Evolutionary conservation across 176 grass and related monocot species (phyloP).

Genomic region (Paspalum notatum): DNA sequence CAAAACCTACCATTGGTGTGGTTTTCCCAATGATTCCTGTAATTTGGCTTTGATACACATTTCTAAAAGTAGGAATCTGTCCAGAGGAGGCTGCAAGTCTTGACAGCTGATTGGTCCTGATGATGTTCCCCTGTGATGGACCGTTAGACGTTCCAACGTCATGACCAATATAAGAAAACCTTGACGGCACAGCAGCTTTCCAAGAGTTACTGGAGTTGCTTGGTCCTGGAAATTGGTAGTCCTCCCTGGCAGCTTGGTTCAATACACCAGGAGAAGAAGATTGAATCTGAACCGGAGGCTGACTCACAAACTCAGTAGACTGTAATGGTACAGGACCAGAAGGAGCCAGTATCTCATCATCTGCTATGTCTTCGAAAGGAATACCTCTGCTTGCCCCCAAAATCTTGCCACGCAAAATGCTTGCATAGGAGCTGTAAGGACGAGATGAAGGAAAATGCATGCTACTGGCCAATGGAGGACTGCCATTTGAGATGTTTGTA

Average conservation of each 20-base stretch:
- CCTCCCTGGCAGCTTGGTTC: neutral
- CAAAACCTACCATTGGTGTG: neutral
- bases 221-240: neutral
- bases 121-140: neutral
- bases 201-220: conserved; percentile 7
- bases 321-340: neutral
- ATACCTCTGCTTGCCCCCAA: neutral
- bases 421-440: neutral
- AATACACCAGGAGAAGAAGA: conserved; percentile 4
- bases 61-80: neutral
- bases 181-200: neutral
- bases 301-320: neutral
- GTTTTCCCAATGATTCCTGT: neutral
- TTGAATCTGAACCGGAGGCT: neutral
- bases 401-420: neutral
- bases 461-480: neutral
- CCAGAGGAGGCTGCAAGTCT: neutral
- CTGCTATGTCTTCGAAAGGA: neutral
- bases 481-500: neutral
- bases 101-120: neutral
- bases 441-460: neutral
- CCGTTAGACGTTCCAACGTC: conserved; percentile 18
- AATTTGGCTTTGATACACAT: conserved; percentile 21
- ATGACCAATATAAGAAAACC: conserved; percentile 4
- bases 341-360: neutral